Conservation (phyloP, 306 rosid genomes). For the Lithocarpus polystachyus region DNA sequence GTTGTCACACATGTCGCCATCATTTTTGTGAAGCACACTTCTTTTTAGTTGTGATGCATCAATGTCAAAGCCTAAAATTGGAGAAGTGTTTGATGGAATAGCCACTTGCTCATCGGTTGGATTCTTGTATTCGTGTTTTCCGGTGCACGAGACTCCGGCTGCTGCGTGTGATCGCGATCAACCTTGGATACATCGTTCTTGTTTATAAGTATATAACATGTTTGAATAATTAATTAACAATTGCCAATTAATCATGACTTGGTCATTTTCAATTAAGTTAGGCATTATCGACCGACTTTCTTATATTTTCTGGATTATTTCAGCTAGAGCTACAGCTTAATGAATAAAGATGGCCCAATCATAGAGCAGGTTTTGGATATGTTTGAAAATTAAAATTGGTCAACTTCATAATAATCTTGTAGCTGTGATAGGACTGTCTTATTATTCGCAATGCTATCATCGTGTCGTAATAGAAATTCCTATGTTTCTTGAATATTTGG, state of each 20-base stretch:
- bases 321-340: too few relatives aligned
- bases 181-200: not conserved
- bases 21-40: conserved; percentile 17
- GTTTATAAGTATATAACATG: not conserved
- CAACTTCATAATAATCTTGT: not conserved
- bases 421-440: not conserved
- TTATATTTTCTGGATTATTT: not conserved
- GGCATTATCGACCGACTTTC: not conserved
- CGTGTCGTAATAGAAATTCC: not conserved
- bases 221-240: not conserved
- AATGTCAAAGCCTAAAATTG: not conserved
- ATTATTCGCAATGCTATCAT: not conserved
- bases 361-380: too few relatives aligned
- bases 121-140: not conserved
- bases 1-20: conserved; percentile 4
- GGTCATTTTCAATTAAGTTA: not conserved
- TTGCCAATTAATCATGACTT: not conserved
- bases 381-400: not conserved
- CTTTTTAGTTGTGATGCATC: conserved; percentile 18
- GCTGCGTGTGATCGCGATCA: not conserved
- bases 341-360: too few relatives aligned
- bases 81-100: not conserved
- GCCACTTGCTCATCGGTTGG: not conserved
- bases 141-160: not conserved
- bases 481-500: not conserved